Percentiles rank a stretch among this genome's conserved stretches.
These are phyloP conservation scores for Ceratocystis papillata DNA, from an alignment of 2,329 filamentous ascomycete species.

Conservation along the genomic window DNA sequence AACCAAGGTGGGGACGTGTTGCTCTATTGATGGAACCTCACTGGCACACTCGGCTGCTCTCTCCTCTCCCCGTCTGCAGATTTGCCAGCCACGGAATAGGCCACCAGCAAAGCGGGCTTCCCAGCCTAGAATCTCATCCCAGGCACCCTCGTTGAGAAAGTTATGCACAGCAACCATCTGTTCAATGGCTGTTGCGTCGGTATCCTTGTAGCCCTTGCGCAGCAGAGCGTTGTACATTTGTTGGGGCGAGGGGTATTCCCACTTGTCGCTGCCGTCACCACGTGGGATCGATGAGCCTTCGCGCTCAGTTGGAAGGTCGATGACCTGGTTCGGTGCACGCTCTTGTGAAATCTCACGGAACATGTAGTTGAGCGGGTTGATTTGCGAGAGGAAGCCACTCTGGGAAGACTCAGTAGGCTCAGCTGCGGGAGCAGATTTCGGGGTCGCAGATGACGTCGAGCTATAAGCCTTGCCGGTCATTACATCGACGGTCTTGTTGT, in stretches of 20 bases:
- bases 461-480: conserved; percentile 30
- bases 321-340: conserved; percentile 59
- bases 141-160: conserved; percentile 94
- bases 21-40: conserved; percentile 33
- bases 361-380: conserved; percentile 86
- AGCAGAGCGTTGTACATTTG: conserved; percentile 99
- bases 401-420: conserved; percentile 32
- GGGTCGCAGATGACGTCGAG: conserved; percentile 27
- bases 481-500: conserved; percentile 43
- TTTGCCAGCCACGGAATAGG: conserved; percentile 58
- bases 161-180: conserved; percentile 98
- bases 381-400: conserved; percentile 42
- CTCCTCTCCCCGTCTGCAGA: conserved; percentile 63
- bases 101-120: conserved; percentile 75
- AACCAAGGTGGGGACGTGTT: conserved; percentile 58
- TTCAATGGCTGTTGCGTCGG: conserved; percentile 83
- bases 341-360: conserved; percentile 75
- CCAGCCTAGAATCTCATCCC: conserved; percentile 91
- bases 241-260: conserved; percentile 97
- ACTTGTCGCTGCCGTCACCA: conserved; percentile 65
- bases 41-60: conserved; percentile 34
- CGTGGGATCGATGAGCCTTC: conserved; percentile 87
- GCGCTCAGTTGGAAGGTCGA: conserved; percentile 65
- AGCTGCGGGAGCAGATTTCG: conserved; percentile 38
- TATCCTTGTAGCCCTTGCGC: conserved; percentile 91